A percentile compares a stretch with the other conserved stretches of the same genome.
These are phyloP conservation scores for Arthrobotrys megalospora DNA, from an alignment of 2,329 filamentous ascomycete species.

Conservation along the genomic window DNA sequence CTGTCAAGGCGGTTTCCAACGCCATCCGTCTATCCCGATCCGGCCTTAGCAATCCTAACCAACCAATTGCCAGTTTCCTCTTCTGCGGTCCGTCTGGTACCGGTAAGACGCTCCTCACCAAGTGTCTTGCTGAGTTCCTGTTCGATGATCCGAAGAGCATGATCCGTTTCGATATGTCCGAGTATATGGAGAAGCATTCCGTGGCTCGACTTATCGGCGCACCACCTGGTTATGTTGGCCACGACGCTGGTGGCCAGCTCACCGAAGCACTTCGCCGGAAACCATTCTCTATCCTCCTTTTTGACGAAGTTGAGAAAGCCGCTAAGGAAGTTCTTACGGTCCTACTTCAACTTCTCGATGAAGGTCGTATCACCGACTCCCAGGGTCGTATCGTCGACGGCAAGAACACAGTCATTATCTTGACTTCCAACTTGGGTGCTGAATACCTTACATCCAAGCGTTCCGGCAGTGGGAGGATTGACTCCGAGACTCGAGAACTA, in stretches of 20 bases:
- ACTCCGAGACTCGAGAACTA: constrained; percentile 85
- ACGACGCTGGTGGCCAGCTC: constrained; percentile 94
- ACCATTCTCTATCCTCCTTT: constrained; percentile 97
- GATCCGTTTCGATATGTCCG: constrained; percentile 99
- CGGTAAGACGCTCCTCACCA: constrained; percentile 96
- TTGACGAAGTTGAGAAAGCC: constrained; percentile 98
- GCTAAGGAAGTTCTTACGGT: constrained; percentile 98
- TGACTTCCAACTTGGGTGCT: constrained; percentile 97
- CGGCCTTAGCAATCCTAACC: constrained; percentile 93
- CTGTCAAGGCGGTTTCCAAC: constrained; percentile 92
- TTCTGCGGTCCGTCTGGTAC: constrained; percentile 99
- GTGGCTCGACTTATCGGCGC: constrained; percentile 98
- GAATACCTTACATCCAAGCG: constrained; percentile 76
- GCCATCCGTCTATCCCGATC: constrained; percentile 96
- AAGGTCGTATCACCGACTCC: constrained; percentile 97
- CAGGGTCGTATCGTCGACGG: constrained; percentile 96
- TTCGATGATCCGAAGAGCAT: constrained; percentile 98
- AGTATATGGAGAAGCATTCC: constrained; percentile 97
- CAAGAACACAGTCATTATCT: constrained; percentile 98
- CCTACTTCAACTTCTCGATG: constrained; percentile 98
- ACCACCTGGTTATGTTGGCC: constrained; percentile 95
- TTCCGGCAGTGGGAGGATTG: constrained; percentile 85
- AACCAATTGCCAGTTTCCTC: constrained; percentile 91
- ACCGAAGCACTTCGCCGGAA: constrained; percentile 94
- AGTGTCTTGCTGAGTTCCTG: constrained; percentile 95